Evolutionary conservation across 2,329 filamentous ascomycete species (phyloP).

Genomic region (Cytospora mali): DNA sequence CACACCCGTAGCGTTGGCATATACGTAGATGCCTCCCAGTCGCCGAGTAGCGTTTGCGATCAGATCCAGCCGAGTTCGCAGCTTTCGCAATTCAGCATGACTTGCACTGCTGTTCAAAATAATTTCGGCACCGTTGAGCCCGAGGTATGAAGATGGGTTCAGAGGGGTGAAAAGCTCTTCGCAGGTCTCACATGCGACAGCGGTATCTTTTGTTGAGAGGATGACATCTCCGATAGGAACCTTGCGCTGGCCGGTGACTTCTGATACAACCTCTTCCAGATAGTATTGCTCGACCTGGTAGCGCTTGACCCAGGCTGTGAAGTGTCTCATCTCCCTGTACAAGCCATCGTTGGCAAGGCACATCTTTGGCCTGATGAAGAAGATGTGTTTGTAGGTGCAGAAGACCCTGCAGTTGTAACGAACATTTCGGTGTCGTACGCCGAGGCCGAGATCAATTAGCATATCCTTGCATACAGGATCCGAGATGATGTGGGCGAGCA

Average conservation of each 20-base stretch:
- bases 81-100: conserved; percentile 62
- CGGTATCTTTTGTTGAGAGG: conserved; percentile 43
- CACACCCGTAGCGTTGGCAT: conserved; percentile 40
- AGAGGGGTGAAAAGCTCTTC: conserved; percentile 41
- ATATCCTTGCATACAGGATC: conserved; percentile 31
- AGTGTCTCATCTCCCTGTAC: conserved; percentile 45
- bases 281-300: conserved; percentile 42
- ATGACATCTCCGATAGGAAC: conserved; percentile 47
- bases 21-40: conserved; percentile 59
- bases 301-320: conserved; percentile 44
- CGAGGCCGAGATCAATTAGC: conserved; percentile 31
- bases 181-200: conserved; percentile 45
- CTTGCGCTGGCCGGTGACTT: conserved; percentile 38
- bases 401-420: conserved; percentile 44
- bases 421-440: conserved; percentile 38
- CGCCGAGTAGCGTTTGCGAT: conserved; percentile 69
- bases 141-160: conserved; percentile 31
- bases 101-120: conserved; percentile 38
- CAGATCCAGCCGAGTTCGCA: conserved; percentile 63
- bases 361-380: conserved; percentile 35
- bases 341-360: conserved; percentile 42
- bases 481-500: conserved; percentile 31
- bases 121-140: conserved; percentile 32
- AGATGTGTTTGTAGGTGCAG: conserved; percentile 36
- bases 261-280: conserved; percentile 37